phyloP scores from a whole-genome alignment of 129 eudicot species.

The Artemisia tridentata region DNA sequence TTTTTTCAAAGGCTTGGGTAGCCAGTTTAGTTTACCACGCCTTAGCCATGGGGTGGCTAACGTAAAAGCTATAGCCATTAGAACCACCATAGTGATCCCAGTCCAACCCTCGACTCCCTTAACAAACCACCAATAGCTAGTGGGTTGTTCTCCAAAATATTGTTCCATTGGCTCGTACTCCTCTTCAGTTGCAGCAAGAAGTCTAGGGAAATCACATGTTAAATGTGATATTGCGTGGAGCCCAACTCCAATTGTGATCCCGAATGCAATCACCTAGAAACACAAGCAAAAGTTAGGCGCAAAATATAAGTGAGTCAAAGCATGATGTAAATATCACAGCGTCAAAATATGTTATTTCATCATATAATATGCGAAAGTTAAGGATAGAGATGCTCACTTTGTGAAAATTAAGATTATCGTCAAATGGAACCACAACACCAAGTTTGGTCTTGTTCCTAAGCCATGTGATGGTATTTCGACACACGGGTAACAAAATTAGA shows the following conservation, averaged over 20 bases:
- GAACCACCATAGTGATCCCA: slow-evolving; percentile 49
- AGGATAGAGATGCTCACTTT: slow-evolving; percentile 34
- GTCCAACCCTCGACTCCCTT: slow-evolving; percentile 52
- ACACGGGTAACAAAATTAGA: slow-evolving; percentile 56
- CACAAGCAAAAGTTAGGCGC: not conserved
- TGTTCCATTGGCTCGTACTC: slow-evolving; percentile 43
- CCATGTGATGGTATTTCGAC: slow-evolving; percentile 65
- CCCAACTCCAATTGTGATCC: slow-evolving; percentile 47
- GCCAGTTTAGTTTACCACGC: slow-evolving; percentile 34
- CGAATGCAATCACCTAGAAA: slow-evolving; percentile 45
- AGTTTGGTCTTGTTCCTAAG: slow-evolving; percentile 55
- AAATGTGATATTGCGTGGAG: slow-evolving; percentile 53
- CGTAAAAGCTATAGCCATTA: slow-evolving; percentile 58
- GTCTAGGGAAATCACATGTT: slow-evolving; percentile 60
- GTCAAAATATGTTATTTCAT: no score
- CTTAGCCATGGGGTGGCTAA: slow-evolving; percentile 62
- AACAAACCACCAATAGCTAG: slow-evolving; percentile 48
- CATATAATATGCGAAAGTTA: not conserved
- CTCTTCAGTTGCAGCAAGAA: slow-evolving; percentile 45
- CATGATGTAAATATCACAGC: not conserved
- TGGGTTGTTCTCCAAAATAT: slow-evolving; percentile 48
- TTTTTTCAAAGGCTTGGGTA: slow-evolving; percentile 41
- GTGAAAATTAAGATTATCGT: slow-evolving; percentile 66
- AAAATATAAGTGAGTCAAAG: not conserved
- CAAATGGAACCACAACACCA: slow-evolving; percentile 46